phyloP scores from a whole-genome alignment of 108 stramenopile genomes.

The Stephanodiscus minutulus region DNA sequence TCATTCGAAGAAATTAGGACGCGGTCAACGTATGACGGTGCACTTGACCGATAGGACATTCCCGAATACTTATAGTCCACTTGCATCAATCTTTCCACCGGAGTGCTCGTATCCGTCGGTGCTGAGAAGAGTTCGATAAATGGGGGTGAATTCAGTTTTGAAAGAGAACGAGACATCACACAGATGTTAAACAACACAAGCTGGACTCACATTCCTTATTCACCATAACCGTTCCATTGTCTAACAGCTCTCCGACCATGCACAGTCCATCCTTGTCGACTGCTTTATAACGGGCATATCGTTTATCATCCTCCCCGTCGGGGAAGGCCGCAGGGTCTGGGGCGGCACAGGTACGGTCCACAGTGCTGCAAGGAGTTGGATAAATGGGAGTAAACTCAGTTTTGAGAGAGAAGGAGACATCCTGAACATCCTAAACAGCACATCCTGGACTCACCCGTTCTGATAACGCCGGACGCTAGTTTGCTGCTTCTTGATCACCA shows the following conservation, averaged over 20 bases:
- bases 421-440: conserved; percentile 4
- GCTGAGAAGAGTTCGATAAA: conserved; percentile 13
- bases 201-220: conserved; percentile 86
- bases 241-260: conserved; percentile 85
- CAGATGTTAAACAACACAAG: background rate
- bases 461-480: conserved; percentile 91
- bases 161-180: background rate
- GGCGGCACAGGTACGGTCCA: conserved; percentile 86
- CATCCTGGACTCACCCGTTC: conserved; percentile 76
- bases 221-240: conserved; percentile 86
- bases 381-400: background rate
- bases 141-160: background rate
- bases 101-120: conserved; percentile 63
- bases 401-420: background rate
- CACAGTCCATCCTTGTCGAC: conserved; percentile 95
- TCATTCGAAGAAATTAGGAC: conserved; percentile 97
- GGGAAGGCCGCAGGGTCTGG: conserved; percentile 69
- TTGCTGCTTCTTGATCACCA: conserved; percentile 86
- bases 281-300: conserved; percentile 74
- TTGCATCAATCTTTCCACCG: conserved; percentile 48
- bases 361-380: conserved; percentile 30
- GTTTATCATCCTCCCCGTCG: conserved; percentile 82
- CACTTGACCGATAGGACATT: conserved; percentile 85
- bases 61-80: conserved; percentile 79
- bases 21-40: conserved; percentile 94